Evolutionary conservation across 2,329 filamentous ascomycete genomes (phyloP), one percentile per base, ranked within the genome.

Genomic region (Colletotrichum aenigma): DNA sequence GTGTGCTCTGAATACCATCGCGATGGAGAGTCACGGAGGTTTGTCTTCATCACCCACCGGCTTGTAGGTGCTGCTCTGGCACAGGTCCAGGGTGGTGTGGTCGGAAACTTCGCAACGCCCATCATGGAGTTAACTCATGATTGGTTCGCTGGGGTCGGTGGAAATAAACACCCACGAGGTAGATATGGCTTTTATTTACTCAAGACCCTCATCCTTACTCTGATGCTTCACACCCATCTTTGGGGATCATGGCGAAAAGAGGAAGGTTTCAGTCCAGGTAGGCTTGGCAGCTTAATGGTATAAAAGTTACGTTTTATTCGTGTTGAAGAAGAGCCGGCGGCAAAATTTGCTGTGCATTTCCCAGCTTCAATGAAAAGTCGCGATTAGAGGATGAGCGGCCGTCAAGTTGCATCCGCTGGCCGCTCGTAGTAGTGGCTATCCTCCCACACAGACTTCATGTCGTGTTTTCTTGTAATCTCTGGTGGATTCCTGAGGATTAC

Each of bases 201-300:
- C 2, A n/a, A 3, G 38, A 43, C 38, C 2, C 3, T 12, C 8
- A 43, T 5, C 38, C 38, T 43, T 34, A 3, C 15, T 38, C 16
- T 38, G 36, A 38, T 18, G 16, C 7, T 38, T 16, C 7, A 38
- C 1, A 7, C 0, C 36, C 36, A 8, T 18, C 16, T 38, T 38
- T 0, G 36, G 0, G 36, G 36, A 38, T 38, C 0, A 8, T 38
- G 0, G 7, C 15, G 36, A 18, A 38, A 38, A 18, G 16, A 18
- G 0, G 36, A 0, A 38, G 36, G 36, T 38, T 0, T 0, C 0
- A 18, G 16, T 38, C 16, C 36, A 9, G 15, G 36, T 8, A 16
- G 16, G 9, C 8, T 38, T 18, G 36, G 36, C 15, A 18, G 36
- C 36, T 18, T 4, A 38, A 38, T 38, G 36, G 16, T 43, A 43